Evolutionary conservation across 352 stramenopile species (phyloP).

Genomic region (Lagenidium giganteum): DNA sequence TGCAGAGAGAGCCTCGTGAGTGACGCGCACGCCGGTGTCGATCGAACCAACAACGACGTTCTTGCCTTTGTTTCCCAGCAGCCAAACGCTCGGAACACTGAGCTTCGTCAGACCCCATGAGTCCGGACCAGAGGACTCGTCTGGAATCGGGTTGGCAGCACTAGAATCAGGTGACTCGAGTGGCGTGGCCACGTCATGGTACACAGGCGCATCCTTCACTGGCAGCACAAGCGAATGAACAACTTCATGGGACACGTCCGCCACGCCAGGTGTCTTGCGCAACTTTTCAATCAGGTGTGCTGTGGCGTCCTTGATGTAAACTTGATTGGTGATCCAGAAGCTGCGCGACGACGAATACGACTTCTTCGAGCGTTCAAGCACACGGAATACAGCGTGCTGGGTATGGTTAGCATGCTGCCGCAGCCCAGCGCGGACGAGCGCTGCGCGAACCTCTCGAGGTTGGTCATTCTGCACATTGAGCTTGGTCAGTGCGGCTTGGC

Average conservation of each 20-base stretch:
- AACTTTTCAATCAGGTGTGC: slow-evolving; percentile 21
- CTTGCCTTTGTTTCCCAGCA: slow-evolving; percentile 13
- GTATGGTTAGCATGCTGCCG: too few relatives aligned
- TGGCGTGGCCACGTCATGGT: too few relatives aligned
- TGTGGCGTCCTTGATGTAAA: slow-evolving; percentile 18
- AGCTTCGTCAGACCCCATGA: slow-evolving; percentile 33
- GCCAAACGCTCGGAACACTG: slow-evolving; percentile 21
- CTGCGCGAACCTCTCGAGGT: too few relatives aligned
- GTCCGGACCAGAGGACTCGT: slow-evolving; percentile 19
- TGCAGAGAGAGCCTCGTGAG: slow-evolving; percentile 18
- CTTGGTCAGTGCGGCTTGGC: too few relatives aligned
- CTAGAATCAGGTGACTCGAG: too few relatives aligned
- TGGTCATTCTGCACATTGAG: too few relatives aligned
- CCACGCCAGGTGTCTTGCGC: slow-evolving; percentile 2
- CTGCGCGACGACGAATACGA: slow-evolving; percentile 3
- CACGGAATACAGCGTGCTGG: too few relatives aligned
- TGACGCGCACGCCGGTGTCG: slow-evolving; percentile 23
- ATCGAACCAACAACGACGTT: slow-evolving; percentile 22
- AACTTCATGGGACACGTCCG: slow-evolving; percentile 11
- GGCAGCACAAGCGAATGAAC: slow-evolving; percentile 10
- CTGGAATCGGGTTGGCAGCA: slow-evolving; percentile 4
- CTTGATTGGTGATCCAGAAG: slow-evolving; percentile 27
- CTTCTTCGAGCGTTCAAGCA: too few relatives aligned
- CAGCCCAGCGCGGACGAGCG: too few relatives aligned
- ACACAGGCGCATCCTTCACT: neutral